Percentiles rank a stretch among this genome's conserved stretches.
Evolutionary conservation across 768 basidiomycete genomes (phyloP).

Genomic region (Phylloporus scabripes): DNA sequence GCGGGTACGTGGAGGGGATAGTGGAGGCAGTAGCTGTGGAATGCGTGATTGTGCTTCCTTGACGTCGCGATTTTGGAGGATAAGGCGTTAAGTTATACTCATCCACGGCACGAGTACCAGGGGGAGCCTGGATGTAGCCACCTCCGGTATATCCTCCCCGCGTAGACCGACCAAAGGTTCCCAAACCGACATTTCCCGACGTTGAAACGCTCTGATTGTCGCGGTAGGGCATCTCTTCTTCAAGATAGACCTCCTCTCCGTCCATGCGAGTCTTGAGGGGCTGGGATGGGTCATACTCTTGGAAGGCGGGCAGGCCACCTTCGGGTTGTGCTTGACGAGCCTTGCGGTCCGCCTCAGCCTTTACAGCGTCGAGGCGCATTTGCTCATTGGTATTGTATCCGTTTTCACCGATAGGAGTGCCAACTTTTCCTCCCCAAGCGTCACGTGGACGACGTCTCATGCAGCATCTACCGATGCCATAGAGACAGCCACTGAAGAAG

Average conservation of each 20-base stretch:
- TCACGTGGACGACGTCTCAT: conserved; percentile 49
- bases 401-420: conserved; percentile 22
- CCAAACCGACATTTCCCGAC: conserved; percentile 18
- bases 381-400: conserved; percentile 47
- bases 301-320: conserved; percentile 69
- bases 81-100: conserved; percentile 59
- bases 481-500: conserved; percentile 90
- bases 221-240: conserved; percentile 40
- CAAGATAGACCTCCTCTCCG: conserved; percentile 50
- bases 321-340: conserved; percentile 56
- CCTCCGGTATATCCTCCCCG: conserved; percentile 37
- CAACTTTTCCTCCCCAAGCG: conserved; percentile 35
- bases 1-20: conserved; percentile 35
- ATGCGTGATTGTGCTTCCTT: conserved; percentile 36
- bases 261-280: conserved; percentile 61
- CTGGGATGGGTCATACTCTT: conserved; percentile 54
- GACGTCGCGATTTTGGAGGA: conserved; percentile 39
- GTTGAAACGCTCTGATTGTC: conserved; percentile 27
- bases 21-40: conserved; percentile 38
- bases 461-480: conserved; percentile 79
- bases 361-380: conserved; percentile 77
- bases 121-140: conserved; percentile 61
- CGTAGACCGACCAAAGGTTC: conserved; percentile 30
- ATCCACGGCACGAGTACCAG: conserved; percentile 67
- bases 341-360: conserved; percentile 82